Evolutionary conservation across 1,284 basidiomycete species (phyloP), one percentile per base, ranked within the genome.

Genomic region (Vanrija humicola): DNA sequence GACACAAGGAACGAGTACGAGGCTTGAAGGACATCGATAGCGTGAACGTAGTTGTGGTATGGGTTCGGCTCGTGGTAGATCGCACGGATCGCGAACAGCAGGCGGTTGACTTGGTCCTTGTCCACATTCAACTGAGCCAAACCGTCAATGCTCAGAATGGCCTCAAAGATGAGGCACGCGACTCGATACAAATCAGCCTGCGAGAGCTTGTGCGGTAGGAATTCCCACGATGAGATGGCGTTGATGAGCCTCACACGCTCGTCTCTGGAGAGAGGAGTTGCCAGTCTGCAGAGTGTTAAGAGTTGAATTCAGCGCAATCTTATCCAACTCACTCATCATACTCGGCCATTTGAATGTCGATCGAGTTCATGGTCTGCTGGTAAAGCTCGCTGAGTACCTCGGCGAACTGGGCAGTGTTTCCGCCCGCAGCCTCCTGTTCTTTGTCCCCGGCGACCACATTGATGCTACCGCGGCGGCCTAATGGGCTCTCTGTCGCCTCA

Each of bases 21-120:
- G 1, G 93, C 92, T 73, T 97, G 93, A 21, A 96, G 82, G 12
- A 97, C 94, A 72, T 97, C 94, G 45, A 95, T 80, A 1, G 92
- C 93, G 74, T 97, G 93, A 56, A 90, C 85, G 70, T 94, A 96
- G 70, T 97, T 97, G 79, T 97, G 93, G 76, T 97, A 97, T 15
- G 88, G 87, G 76, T 96, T 96, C 51, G 87, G 85, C 46, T 83
- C 82, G 61, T 92, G 87, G 71, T 97, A 97, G 53, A 93, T 86
- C 38, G 84, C 84, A 29, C 87, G 84, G 14, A 96, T 82, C 62
- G 93, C 89, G 60, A 85, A 84, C 28, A 95, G 80, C 66, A 94
- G 86, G 6, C 82, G 77, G 25, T 84, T 83, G 62, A 94, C 81
- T 77, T 86, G 85, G 60, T 81, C 77, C 77, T 61, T 34, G 29